A percentile compares a stretch with the other conserved stretches of the same genome.
Conservation (phyloP, 1,139 yeast species). For the Wickerhamiella infanticola region DNA sequence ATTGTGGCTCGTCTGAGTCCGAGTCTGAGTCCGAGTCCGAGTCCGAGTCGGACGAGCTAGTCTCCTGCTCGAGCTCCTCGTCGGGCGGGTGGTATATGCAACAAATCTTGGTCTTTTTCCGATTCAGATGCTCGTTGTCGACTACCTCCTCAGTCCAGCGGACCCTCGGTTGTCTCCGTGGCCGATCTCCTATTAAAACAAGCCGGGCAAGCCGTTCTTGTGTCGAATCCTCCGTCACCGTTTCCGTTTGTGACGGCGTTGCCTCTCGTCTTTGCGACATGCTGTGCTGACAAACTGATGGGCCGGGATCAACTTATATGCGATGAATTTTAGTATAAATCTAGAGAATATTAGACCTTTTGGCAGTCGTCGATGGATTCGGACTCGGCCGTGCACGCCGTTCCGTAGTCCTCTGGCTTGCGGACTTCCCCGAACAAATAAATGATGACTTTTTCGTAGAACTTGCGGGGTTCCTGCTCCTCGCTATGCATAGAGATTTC, state of each 20-base stretch:
- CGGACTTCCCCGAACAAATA: neutral
- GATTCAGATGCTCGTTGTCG: conserved; percentile 77
- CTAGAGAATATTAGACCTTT: no score
- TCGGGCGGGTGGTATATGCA: conserved; percentile 83
- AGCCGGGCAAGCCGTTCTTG: neutral
- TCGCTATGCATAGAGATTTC: neutral
- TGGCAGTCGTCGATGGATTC: no score
- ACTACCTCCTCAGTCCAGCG: conserved; percentile 69
- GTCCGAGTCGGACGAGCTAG: conserved; percentile 30
- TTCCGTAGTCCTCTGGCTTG: neutral
- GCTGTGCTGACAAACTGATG: neutral
- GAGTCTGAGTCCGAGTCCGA: conserved; percentile 24
- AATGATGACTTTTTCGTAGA: neutral
- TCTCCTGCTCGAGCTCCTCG: conserved; percentile 36
- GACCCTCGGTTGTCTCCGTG: neutral
- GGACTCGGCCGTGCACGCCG: neutral
- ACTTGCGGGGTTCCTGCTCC: neutral
- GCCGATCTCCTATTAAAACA: neutral
- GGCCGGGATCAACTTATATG: no score
- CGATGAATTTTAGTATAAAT: no score
- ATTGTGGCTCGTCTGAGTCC: conserved; percentile 17
- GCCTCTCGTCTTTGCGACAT: neutral
- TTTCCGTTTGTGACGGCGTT: neutral
- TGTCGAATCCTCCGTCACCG: neutral
- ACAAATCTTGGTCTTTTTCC: conserved; percentile 85